Conservation (phyloP, 164 flowering plant species). For the Saururus chinensis region DNA sequence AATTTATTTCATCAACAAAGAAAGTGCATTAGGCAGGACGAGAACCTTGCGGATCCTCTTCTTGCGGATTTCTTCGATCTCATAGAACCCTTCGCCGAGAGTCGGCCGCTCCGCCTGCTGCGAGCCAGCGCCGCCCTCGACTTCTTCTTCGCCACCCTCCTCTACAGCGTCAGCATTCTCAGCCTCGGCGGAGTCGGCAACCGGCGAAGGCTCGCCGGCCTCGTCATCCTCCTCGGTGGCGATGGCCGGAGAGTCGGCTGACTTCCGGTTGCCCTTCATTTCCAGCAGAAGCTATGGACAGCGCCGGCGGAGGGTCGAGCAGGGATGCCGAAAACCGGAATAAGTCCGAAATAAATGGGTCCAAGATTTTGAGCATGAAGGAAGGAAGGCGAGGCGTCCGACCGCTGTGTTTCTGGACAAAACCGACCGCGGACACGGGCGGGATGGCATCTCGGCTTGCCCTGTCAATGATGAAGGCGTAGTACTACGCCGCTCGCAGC, state of each 20-base stretch:
- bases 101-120: constrained; percentile 32
- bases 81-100: constrained; percentile 84
- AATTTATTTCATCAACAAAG: not conserved
- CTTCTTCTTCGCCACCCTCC: constrained; percentile 17
- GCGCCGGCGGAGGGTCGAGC: no score
- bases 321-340: no score
- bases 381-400: no score
- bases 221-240: constrained; percentile 10
- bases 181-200: not conserved
- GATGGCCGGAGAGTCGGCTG: not conserved
- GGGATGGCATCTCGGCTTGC: no score
- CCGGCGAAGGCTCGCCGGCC: not conserved
- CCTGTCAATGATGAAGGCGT: no score
- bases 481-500: no score
- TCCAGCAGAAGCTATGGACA: not conserved
- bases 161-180: constrained; percentile 14
- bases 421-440: no score
- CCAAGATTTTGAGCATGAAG: no score
- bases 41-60: constrained; percentile 72
- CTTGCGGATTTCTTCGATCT: constrained; percentile 73
- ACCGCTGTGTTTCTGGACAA: no score
- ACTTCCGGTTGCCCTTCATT: not conserved
- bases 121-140: constrained; percentile 18
- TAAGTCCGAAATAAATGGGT: no score
- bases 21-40: no score